Conservation (phyloP, 495 filamentous ascomycete genomes). For the Tuber borchii region DNA sequence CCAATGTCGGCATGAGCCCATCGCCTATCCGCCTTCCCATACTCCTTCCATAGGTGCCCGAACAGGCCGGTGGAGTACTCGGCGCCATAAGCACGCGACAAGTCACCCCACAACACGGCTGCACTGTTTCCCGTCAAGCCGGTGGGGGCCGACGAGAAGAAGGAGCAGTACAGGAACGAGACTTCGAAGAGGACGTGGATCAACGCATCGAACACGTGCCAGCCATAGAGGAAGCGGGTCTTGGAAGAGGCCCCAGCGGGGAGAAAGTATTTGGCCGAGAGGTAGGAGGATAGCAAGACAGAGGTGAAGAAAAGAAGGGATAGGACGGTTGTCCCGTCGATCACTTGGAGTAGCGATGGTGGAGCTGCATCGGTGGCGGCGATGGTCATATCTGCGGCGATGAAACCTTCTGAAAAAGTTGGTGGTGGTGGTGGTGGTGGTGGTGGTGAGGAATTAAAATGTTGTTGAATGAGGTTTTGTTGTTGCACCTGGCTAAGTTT, state of each 20-base stretch:
- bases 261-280: slow-evolving; percentile 46
- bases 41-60: slow-evolving; percentile 80
- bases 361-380: background rate
- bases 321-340: slow-evolving; percentile 51
- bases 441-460: background rate
- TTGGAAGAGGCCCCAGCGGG: slow-evolving; percentile 46
- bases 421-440: too few relatives aligned
- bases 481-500: background rate
- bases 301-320: slow-evolving; percentile 47
- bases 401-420: background rate
- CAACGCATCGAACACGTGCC: slow-evolving; percentile 88
- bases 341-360: slow-evolving; percentile 35
- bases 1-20: slow-evolving; percentile 76
- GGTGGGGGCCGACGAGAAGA: slow-evolving; percentile 60
- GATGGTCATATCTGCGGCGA: background rate
- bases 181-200: slow-evolving; percentile 86
- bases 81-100: slow-evolving; percentile 60
- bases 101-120: slow-evolving; percentile 44
- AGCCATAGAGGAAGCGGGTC: slow-evolving; percentile 75
- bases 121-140: slow-evolving; percentile 20
- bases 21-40: slow-evolving; percentile 75
- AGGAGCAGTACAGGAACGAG: slow-evolving; percentile 84
- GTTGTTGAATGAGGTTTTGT: background rate
- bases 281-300: slow-evolving; percentile 48
- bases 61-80: slow-evolving; percentile 60